Evolutionary conservation across 768 basidiomycete species (phyloP).

Genomic region (Galerina marginata): DNA sequence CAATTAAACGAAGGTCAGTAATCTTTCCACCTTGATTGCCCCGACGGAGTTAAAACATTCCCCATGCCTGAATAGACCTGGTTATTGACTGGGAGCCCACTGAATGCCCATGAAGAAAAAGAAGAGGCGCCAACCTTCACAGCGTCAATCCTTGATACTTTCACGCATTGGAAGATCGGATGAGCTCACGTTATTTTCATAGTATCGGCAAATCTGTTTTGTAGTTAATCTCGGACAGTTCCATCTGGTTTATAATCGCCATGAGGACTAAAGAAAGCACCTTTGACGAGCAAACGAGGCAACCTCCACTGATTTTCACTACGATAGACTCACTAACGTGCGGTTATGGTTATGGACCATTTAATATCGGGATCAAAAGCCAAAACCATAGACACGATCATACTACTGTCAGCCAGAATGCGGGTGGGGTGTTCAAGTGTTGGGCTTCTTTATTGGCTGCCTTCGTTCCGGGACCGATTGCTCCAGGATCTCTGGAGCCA

Average conservation of each 20-base stretch:
- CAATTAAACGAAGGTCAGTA: conserved; percentile 56
- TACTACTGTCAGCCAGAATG: conserved; percentile 11
- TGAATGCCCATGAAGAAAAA: conserved; percentile 18
- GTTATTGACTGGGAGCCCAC: conserved; percentile 49
- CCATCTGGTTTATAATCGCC: too few relatives aligned
- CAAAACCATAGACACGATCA: conserved; percentile 16
- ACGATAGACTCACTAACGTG: too few relatives aligned
- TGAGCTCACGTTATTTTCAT: too few relatives aligned
- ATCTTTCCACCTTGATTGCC: neutral
- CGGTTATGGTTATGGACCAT: neutral
- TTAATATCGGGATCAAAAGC: conserved; percentile 25
- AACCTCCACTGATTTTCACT: too few relatives aligned
- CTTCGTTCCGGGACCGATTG: conserved; percentile 12
- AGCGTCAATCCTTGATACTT: too few relatives aligned
- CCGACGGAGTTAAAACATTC: neutral
- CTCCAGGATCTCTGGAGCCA: conserved; percentile 21
- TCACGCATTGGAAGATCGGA: too few relatives aligned
- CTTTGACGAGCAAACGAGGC: too few relatives aligned
- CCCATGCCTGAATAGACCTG: conserved; percentile 30
- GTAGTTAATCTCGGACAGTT: too few relatives aligned
- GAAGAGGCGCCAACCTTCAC: too few relatives aligned
- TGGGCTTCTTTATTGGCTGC: conserved; percentile 13
- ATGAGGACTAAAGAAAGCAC: too few relatives aligned
- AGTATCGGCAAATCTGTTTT: too few relatives aligned
- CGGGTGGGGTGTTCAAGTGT: conserved; percentile 4